Conservation (phyloP, 352 stramenopile genomes). For the Pythium grandisporangium region DNA sequence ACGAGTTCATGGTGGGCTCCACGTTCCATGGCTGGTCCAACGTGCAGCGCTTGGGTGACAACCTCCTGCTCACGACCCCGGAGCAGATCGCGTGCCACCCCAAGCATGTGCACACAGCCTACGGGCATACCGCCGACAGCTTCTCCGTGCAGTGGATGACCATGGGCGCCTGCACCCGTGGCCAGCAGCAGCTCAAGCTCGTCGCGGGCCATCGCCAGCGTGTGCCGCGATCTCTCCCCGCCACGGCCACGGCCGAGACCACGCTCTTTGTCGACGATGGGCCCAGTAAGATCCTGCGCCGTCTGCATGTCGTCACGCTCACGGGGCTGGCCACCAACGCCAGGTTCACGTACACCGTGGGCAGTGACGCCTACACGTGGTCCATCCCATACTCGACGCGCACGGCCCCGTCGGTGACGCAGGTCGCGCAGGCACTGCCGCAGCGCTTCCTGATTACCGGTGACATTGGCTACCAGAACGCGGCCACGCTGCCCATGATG, state of each 20-base stretch:
- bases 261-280: slow-evolving; percentile 65
- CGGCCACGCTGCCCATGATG: slow-evolving; percentile 82
- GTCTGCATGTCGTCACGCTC: slow-evolving; percentile 61
- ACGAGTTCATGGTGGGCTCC: slow-evolving; percentile 73
- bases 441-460: slow-evolving; percentile 74
- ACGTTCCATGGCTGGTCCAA: slow-evolving; percentile 74
- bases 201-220: slow-evolving; percentile 40
- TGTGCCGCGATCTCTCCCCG: slow-evolving; percentile 30
- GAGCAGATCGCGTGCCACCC: slow-evolving; percentile 47
- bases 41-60: slow-evolving; percentile 45
- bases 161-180: slow-evolving; percentile 36
- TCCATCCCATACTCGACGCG: slow-evolving; percentile 75
- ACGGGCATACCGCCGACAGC: slow-evolving; percentile 39
- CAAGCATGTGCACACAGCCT: slow-evolving; percentile 80
- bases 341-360: slow-evolving; percentile 80
- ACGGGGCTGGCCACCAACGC: slow-evolving; percentile 48
- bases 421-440: slow-evolving; percentile 21
- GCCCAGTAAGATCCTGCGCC: slow-evolving; percentile 40
- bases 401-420: slow-evolving; percentile 32
- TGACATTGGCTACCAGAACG: slow-evolving; percentile 87
- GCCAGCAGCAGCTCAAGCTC: slow-evolving; percentile 38
- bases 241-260: slow-evolving; percentile 30
- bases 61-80: slow-evolving; percentile 24
- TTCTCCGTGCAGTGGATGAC: slow-evolving; percentile 78
- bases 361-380: slow-evolving; percentile 67